Base-by-base conservation (phyloP, 2,329 filamentous ascomycete genomes). In the Arthrinium puccinioides region DNA sequence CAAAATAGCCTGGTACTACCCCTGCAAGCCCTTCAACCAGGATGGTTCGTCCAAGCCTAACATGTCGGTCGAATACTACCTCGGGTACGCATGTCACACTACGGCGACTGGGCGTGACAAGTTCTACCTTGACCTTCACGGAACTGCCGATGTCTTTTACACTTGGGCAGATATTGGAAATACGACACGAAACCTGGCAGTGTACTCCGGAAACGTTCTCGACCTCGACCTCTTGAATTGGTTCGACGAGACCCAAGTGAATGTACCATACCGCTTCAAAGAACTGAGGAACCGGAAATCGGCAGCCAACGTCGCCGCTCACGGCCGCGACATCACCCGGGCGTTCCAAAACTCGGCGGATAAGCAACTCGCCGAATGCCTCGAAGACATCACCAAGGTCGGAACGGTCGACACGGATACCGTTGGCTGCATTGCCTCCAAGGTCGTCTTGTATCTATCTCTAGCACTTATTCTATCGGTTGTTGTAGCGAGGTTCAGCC, bases 101-200 rank as follows among this genome's bases (percentile, higher is more conserved):
- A 82, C 81, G 1, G 62, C 66, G 6, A 60, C 61, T 2, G 76
- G 81, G 14, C 80, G 92, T 44, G 67, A 81, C 37, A 66, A 78
- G 0, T 96, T 95, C 56, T 97, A 97, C 57, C 61, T 69, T 34
- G 62, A 65, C 4, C 69, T 97, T 20, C 56, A 59, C 2, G 75
- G 75, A 34, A 69, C 81, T 4, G 92, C 89, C 3, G 88, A 96
- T 49, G 90, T 98, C 13, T 98, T 90, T 62, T 98, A 87, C 57
- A 94, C 84, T 3, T 98, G 92, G 92, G 79, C 90, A 18, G 92
- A 98, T 52, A 78, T 97, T 49, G 86, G 79, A 56, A 98, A 98
- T 62, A 76, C 64, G 44, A 87, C 83, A 21, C 84, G 92, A 41
- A 97, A 97, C 55, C 70, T 98, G 31, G 80, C 95, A 48, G 87